Evolutionary conservation across 306 rosid species (phyloP).

Genomic region (Mucuna pruriens): DNA sequence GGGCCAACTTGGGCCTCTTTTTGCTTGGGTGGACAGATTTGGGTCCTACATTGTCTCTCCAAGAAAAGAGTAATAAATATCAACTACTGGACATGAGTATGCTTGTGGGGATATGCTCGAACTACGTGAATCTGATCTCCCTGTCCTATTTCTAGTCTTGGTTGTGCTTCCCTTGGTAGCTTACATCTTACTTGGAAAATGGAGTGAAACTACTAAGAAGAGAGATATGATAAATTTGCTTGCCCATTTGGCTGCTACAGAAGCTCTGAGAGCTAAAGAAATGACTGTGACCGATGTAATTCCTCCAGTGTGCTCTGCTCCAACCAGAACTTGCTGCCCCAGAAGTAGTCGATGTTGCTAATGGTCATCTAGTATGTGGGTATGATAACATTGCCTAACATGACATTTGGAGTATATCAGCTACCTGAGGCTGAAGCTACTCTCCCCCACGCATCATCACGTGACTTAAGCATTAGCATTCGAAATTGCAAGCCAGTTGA

Average conservation of each 20-base stretch:
- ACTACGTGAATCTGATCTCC: constrained; percentile 91
- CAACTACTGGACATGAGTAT: constrained; percentile 90
- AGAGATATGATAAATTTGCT: constrained; percentile 74
- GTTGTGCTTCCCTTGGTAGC: constrained; percentile 84
- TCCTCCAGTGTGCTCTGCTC: constrained; percentile 56
- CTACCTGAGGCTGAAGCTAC: constrained; percentile 48
- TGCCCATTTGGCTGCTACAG: constrained; percentile 80
- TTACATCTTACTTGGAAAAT: constrained; percentile 85
- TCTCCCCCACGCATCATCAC: constrained; percentile 1
- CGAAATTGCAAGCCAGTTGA: constrained; percentile 36
- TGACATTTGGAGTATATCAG: no score
- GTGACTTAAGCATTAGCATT: constrained; percentile 36
- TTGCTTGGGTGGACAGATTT: no score
- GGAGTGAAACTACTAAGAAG: constrained; percentile 75
- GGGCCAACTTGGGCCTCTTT: no score
- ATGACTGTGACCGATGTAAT: constrained; percentile 68
- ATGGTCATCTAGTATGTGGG: no score
- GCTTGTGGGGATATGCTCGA: constrained; percentile 96
- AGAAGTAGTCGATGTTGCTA: no score
- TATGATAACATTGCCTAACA: no score
- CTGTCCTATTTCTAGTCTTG: constrained; percentile 78
- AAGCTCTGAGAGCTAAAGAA: constrained; percentile 65
- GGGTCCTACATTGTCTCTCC: no score
- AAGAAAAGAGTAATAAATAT: no score
- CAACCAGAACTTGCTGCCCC: no score